Percentiles rank a stretch among this genome's conserved stretches.
These are phyloP conservation scores for Filosporella fistucella DNA, from an alignment of 495 filamentous ascomycete species.

Conservation along the genomic window DNA sequence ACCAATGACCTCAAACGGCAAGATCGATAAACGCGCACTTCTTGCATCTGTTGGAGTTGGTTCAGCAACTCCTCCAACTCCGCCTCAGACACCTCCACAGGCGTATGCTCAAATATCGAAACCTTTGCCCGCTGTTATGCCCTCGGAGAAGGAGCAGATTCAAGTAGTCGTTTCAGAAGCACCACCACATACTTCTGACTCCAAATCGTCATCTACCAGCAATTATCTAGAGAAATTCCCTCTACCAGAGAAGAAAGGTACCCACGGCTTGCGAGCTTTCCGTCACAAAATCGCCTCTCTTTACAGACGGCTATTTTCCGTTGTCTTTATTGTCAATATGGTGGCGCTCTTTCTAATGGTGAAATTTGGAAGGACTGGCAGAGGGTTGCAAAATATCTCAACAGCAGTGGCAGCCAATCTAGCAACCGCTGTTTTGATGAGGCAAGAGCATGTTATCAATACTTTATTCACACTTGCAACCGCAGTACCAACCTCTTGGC, in stretches of 20 bases:
- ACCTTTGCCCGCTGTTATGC: no score
- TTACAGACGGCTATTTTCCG: constrained; percentile 2
- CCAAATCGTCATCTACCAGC: neutral
- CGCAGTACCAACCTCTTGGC: constrained; percentile 48
- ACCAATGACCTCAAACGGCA: neutral
- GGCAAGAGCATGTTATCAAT: constrained; percentile 74
- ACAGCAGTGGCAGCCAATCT: constrained; percentile 11
- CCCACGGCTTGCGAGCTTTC: neutral
- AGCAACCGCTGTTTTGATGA: constrained; percentile 38
- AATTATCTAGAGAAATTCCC: neutral
- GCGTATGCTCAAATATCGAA: no score
- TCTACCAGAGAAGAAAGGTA: neutral
- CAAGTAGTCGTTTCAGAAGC: neutral
- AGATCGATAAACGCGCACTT: neutral
- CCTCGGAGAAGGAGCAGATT: no score
- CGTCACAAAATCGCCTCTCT: neutral
- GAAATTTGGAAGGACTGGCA: neutral
- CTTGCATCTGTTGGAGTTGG: neutral
- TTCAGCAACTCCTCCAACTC: no score
- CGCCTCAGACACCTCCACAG: no score
- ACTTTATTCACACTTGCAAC: constrained; percentile 57
- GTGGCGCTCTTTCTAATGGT: neutral
- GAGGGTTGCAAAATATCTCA: neutral
- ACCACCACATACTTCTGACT: neutral
- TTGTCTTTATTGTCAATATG: constrained; percentile 3